Base-by-base conservation (phyloP, 73 alveolate species). In the Tetrahymena malaccensis region DNA sequence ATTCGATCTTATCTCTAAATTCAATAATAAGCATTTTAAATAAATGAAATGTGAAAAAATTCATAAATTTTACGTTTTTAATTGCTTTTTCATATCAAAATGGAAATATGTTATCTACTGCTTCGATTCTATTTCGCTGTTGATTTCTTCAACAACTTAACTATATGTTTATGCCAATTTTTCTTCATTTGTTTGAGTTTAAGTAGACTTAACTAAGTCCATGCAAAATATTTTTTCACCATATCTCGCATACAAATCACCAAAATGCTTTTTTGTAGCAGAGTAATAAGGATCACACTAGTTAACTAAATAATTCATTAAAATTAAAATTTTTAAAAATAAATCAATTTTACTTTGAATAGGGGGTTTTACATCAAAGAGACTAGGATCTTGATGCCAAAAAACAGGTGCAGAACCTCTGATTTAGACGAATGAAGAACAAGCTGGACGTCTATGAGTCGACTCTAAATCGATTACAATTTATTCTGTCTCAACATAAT, bases 391-490 rank as follows among this genome's bases (percentile, higher is more conserved):
- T 97, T 98, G 96, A 85, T 98, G 95, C 99, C 99, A 98, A 94
- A 97, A 98, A 21, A 98, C 97, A 16, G 99, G 99, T 56, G 99
- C 98, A 34, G 99, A 98, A 44, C 99, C 99, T 96, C 99, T 96
- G 2, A 98, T 96, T 96, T 98, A 98, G 21, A 97, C 98, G 95
- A 97, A 99, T 40, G 99, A 97, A 27, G 98, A 94, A 27, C 96
- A 94, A 34, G 96, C 85, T 15, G 96, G 96, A 40, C 96, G 96
- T 95, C 94, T 55, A 50, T 85, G 84, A 19, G 95, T 85, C 34
- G 97, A 95, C 84, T 96, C 96, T 38, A 96, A 97, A 44, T 96
- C 96, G 43, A 97, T 96, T 17, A 98, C 99, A 33, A 98, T 98
- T 94, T 98, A 96, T 94, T 98, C 99, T 22, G 98, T 98, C 55